Conservation (phyloP, 225 moss, liverwort and hornwort species). For the Bryoerythrophyllum caledonicum region DNA sequence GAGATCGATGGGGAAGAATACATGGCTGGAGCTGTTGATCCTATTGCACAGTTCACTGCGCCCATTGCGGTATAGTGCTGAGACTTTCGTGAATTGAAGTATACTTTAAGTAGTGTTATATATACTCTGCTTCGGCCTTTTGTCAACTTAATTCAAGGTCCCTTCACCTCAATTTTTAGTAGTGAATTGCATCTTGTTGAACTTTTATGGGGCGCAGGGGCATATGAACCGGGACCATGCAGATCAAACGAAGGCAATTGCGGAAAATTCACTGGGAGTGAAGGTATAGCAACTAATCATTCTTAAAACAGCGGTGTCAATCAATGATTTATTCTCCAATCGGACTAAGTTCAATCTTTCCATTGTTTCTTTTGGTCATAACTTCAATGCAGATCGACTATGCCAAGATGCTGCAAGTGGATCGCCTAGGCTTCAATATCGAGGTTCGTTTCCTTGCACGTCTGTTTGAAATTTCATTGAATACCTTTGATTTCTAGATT, state of each 20-base stretch:
- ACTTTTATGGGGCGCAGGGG: constrained; percentile 55
- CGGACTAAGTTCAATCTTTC: neutral
- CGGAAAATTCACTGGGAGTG: constrained; percentile 72
- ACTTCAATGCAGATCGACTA: constrained; percentile 65
- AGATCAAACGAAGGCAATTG: constrained; percentile 85
- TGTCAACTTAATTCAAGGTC: neutral
- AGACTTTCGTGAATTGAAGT: neutral
- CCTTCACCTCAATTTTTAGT: neutral
- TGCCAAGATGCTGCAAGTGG: constrained; percentile 79
- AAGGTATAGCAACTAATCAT: constrained; percentile 45
- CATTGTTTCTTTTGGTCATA: constrained; percentile 8
- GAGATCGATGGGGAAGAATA: constrained; percentile 71
- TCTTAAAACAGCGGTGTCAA: neutral
- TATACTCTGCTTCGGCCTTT: constrained; percentile 22
- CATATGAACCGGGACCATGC: constrained; percentile 97
- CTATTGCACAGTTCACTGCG: constrained; percentile 76
- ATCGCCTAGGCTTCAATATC: constrained; percentile 81
- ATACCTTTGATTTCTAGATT: constrained; percentile 12
- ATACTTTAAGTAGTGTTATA: constrained; percentile 2
- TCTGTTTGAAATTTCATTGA: constrained; percentile 15
- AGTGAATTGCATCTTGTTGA: neutral
- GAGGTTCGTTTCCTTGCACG: constrained; percentile 47
- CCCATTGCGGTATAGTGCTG: constrained; percentile 75
- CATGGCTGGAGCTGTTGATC: constrained; percentile 71
- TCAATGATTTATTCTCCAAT: neutral